Base-by-base conservation (phyloP, 257 asterid genomes). In the Solanum infundibuliforme region DNA sequence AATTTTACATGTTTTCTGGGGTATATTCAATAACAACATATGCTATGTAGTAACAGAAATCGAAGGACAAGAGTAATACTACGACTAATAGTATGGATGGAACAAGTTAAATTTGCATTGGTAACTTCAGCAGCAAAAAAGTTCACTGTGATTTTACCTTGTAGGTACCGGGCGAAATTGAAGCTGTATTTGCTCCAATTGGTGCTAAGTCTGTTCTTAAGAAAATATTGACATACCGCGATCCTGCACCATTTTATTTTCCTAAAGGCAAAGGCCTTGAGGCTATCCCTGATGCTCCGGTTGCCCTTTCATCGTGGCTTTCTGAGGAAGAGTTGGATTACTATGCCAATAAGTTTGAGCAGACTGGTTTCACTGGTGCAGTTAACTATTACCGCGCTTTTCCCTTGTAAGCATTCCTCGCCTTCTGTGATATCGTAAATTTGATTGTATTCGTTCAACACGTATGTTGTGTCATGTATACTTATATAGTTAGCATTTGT, bases 351-450 rank as follows among this genome's bases (percentile, higher is more conserved):
- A 91, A 90, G 35, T 93, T 88, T 87, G 75, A 91, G 58, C 86
- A 87, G 81, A 73, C 91, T 2, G 94, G 95, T 87, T 93, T 92
- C 88, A 93, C 94, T 3, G 93, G 94, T 4, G 94, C 90, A 27
- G 43, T 93, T 83, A 93, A 93, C 91, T 93, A 92, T 91, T 93
- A 92, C 43, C 89, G 96, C 0, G 93, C 94, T 29, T 66, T 90
- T 8, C 76, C 85, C 66, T 0, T 89, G 98, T 93, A 86, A 92
- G 94, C 1, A 1, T 18, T 14, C 25, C 39, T 23, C 16, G 89
- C 0, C 18, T 81, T 81, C 0, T 81, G n/a, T 29, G 18, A 81
- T 29, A 8, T 27, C 2, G 0, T 0, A 46, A 16, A 79, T 2
- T 79, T 2, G 25, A 48, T 14, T 27, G 0, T 5, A 27, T 43